Evolutionary conservation across 257 asterid genomes (phyloP).

Genomic region (Gentiana dahurica): DNA sequence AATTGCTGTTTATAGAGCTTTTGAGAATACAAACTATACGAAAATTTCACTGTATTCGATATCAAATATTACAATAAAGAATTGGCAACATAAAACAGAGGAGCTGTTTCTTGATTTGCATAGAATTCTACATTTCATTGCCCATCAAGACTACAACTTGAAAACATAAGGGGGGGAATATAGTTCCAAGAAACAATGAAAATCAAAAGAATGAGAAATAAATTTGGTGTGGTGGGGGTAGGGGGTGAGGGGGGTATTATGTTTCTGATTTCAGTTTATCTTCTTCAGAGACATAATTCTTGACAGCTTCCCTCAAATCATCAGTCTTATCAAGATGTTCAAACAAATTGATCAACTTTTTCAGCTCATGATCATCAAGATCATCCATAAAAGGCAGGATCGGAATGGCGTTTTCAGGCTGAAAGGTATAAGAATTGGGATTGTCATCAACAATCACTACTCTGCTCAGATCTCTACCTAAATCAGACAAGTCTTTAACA

Average conservation of each 20-base stretch:
- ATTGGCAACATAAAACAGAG: too few species aligned
- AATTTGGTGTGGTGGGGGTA: too few species aligned
- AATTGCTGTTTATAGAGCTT: too few species aligned
- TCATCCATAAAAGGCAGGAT: constrained; percentile 59
- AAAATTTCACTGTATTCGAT: too few species aligned
- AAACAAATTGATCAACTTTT: constrained; percentile 46
- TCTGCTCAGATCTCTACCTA: constrained; percentile 62
- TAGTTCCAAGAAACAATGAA: too few species aligned
- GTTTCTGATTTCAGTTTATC: constrained; percentile 13
- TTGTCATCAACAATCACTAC: constrained; percentile 78
- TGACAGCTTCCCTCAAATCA: constrained; percentile 61
- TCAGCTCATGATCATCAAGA: constrained; percentile 57
- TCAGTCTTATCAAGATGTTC: constrained; percentile 38
- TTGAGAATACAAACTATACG: too few species aligned
- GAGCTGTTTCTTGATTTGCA: too few species aligned
- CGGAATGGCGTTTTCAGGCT: constrained; percentile 71
- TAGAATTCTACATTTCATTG: too few species aligned
- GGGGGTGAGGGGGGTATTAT: not conserved
- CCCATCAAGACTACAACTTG: too few species aligned
- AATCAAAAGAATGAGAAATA: too few species aligned
- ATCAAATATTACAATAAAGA: too few species aligned
- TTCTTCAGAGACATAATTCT: constrained; percentile 17
- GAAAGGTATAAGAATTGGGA: constrained; percentile 63
- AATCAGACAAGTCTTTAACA: constrained; percentile 65
- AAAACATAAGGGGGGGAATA: too few species aligned